Evolutionary conservation across 768 basidiomycete genomes (phyloP), one percentile per base, ranked within the genome.

Genomic region (Peribolospora kevripleyi): DNA sequence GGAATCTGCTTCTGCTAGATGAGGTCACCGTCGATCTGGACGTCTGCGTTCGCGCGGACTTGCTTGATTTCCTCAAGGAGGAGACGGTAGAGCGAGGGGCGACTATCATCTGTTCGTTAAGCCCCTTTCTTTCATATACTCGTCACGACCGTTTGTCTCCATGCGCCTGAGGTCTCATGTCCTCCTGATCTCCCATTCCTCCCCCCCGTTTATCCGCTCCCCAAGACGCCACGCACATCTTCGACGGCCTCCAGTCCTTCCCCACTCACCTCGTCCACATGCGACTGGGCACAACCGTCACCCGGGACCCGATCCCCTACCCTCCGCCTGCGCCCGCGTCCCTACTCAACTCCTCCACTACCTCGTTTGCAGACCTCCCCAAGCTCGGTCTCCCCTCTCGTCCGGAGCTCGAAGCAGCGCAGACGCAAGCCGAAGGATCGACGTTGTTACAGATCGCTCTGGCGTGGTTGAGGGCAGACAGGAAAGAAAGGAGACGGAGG

Each of bases 1-100:
- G 87, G 86, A 82, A 95, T 61, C 76, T 97, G 39, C 70, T 98
- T 1, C 72, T 98, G 3, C 75, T 98, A 13, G 91, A 98, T 63
- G 93, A 98, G 73, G 86, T 91, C 54, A 97, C 91, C 2, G 91
- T 97, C 14, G 93, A 98, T 67, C 72, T 98, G 10, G 93, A 98
- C 63, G 90, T 95, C 11, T 75, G 95, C 46, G 93, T 98, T 48
- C 80, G 93, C 51, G 77, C 84, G 54, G 82, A 88, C 58, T 73
- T 98, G n/a, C 75, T 98, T 60, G 74, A 68, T 7, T 97, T 93
- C 70, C 76, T 98, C 51, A 80, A 80, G 59, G 68, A 74, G 10
- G 93, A 98, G 63, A 83, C 83, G 59, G 75, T 81, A 58, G 64
- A 69, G 4, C 76, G 93, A 42, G 76, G 77, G 1, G 84, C 90